phyloP scores from a whole-genome alignment of 1,284 basidiomycete genomes.

The Mycosarcoma maydis region DNA sequence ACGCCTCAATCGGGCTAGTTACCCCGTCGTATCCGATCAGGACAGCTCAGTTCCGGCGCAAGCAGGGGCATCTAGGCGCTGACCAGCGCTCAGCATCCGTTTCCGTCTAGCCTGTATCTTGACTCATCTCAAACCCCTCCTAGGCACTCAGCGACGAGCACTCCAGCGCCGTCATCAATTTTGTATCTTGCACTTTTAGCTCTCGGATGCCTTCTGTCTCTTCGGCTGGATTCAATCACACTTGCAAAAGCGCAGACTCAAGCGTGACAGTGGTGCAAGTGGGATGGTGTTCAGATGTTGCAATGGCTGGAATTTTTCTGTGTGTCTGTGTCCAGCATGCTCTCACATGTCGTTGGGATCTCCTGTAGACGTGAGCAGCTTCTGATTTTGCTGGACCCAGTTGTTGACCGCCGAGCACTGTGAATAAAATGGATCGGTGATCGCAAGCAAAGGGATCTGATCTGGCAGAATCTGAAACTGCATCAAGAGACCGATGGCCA shows the following conservation, averaged over 20 bases:
- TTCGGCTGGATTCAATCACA: too few species aligned
- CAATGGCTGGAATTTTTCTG: too few species aligned
- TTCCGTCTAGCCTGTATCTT: background rate
- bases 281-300: too few species aligned
- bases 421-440: constrained; percentile 14
- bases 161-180: too few species aligned
- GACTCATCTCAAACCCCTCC: too few species aligned
- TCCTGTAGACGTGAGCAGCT: constrained; percentile 23
- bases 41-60: background rate
- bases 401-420: constrained; percentile 31
- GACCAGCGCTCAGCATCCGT: background rate
- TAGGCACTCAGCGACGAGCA: too few species aligned
- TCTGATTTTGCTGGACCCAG: constrained; percentile 32
- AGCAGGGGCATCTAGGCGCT: too few species aligned
- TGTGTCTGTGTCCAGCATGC: too few species aligned
- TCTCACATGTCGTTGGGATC: constrained; percentile 20
- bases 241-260: too few species aligned
- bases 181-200: too few species aligned
- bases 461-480: constrained; percentile 44
- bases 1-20: constrained; percentile 12
- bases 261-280: too few species aligned
- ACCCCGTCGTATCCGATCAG: constrained; percentile 13
- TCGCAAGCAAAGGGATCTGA: constrained; percentile 19
- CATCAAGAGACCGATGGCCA: constrained; percentile 48
- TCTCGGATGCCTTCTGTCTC: too few species aligned